Conservation (phyloP, 2,329 filamentous ascomycete genomes). For the Stromatinia cepivora region DNA sequence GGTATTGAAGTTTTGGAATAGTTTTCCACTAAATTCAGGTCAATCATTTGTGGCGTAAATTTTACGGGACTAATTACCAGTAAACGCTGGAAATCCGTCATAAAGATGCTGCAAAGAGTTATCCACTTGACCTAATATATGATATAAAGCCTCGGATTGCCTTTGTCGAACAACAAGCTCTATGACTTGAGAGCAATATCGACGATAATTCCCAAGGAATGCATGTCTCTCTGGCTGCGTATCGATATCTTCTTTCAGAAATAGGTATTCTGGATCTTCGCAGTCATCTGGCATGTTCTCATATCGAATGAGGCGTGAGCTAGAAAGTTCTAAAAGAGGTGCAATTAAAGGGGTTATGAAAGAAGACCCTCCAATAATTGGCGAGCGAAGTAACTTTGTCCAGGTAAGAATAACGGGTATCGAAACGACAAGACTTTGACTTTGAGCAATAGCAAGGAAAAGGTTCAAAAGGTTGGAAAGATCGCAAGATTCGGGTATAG, state of each 20-base stretch:
- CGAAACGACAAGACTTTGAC: slow-evolving; percentile 86
- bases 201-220: slow-evolving; percentile 91
- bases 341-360: slow-evolving; percentile 64
- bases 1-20: slow-evolving; percentile 70
- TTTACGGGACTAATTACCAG: slow-evolving; percentile 49
- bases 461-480: slow-evolving; percentile 76
- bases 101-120: slow-evolving; percentile 74
- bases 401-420: slow-evolving; percentile 90
- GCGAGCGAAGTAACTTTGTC: slow-evolving; percentile 76
- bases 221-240: slow-evolving; percentile 91
- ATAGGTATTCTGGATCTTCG: slow-evolving; percentile 74
- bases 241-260: slow-evolving; percentile 91
- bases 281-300: slow-evolving; percentile 82
- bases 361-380: slow-evolving; percentile 65
- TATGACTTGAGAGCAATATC: slow-evolving; percentile 85
- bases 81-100: slow-evolving; percentile 65
- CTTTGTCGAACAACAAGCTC: slow-evolving; percentile 82
- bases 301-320: slow-evolving; percentile 79
- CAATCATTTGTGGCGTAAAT: slow-evolving; percentile 22
- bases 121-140: slow-evolving; percentile 81
- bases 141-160: slow-evolving; percentile 79
- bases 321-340: slow-evolving; percentile 78
- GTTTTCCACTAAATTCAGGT: slow-evolving; percentile 46
- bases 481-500: slow-evolving; percentile 65
- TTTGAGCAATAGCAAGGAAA: slow-evolving; percentile 75